A percentile compares a stretch with the other conserved stretches of the same genome.
Conservation (phyloP, 306 rosid genomes). For the Ormosia emarginata region DNA sequence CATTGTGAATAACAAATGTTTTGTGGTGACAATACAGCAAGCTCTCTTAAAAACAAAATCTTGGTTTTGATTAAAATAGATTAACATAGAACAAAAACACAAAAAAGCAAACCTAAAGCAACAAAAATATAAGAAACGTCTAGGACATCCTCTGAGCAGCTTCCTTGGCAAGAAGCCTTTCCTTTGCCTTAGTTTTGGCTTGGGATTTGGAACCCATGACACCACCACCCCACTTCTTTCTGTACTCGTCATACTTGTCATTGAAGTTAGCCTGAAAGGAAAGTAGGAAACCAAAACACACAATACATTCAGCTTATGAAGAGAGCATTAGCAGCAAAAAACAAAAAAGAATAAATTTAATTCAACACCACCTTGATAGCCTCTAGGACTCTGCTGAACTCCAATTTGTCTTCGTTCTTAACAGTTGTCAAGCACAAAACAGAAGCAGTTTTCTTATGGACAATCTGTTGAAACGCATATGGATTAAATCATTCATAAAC, state of each 20-base stretch:
- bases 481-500: not conserved
- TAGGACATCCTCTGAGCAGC: conserved; percentile 73
- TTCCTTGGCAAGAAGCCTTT: conserved; percentile 70
- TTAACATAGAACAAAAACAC: not conserved
- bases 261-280: conserved; percentile 70
- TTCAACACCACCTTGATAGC: conserved; percentile 59
- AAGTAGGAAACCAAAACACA: not conserved
- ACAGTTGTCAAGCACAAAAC: conserved; percentile 79
- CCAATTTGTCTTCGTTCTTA: conserved; percentile 78
- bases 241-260: conserved; percentile 73
- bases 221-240: conserved; percentile 90
- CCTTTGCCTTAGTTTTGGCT: conserved; percentile 77
- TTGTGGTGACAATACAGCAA: not conserved
- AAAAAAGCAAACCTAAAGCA: not conserved
- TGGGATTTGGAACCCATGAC: conserved; percentile 89
- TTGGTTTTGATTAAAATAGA: not conserved
- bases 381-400: conserved; percentile 70
- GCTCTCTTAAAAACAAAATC: not conserved
- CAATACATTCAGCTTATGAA: not conserved
- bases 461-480: conserved; percentile 42
- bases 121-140: not conserved
- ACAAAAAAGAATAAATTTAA: not conserved
- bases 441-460: conserved; percentile 77
- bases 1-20: conserved; percentile 13
- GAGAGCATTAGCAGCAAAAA: not conserved